These are phyloP conservation scores for Claviceps sp. DNA, from an alignment of 2,329 filamentous ascomycete genomes.

Conservation along the genomic window DNA sequence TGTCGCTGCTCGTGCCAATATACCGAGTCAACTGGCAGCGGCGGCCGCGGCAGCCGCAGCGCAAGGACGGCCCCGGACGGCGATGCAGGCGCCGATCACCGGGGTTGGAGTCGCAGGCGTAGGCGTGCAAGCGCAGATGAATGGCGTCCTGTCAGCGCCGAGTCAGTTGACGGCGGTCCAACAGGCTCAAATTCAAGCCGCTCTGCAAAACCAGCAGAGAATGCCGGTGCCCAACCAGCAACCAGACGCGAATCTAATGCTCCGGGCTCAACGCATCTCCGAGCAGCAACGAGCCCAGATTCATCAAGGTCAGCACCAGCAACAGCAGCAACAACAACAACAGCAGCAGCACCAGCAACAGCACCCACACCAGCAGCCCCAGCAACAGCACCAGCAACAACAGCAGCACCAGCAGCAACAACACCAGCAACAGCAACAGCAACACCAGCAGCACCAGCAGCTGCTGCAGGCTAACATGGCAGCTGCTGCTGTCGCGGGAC, in stretches of 20 bases:
- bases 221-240: conserved; percentile 35
- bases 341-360: conserved; percentile 25
- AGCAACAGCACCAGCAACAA: conserved; percentile 33
- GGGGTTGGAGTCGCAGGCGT: conserved; percentile 33
- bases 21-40: conserved; percentile 31
- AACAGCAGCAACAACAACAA: conserved; percentile 17
- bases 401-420: conserved; percentile 29
- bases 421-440: conserved; percentile 20
- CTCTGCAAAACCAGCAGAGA: conserved; percentile 41
- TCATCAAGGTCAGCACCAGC: conserved; percentile 26
- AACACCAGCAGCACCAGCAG: conserved; percentile 18
- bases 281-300: conserved; percentile 48
- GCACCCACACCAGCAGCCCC: conserved; percentile 19
- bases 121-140: conserved; percentile 34
- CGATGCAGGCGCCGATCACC: conserved; percentile 39
- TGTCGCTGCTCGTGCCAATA: conserved; percentile 21
- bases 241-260: conserved; percentile 40
- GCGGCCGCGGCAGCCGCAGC: conserved; percentile 25
- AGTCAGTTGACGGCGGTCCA: conserved; percentile 52
- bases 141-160: conserved; percentile 35
- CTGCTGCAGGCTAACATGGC: conserved; percentile 18
- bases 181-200: conserved; percentile 53
- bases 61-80: conserved; percentile 37
- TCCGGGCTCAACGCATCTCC: conserved; percentile 53
- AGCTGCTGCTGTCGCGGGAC: conserved; percentile 22